Conservation (phyloP, 768 basidiomycete genomes). For the Kwoniella europaea region DNA sequence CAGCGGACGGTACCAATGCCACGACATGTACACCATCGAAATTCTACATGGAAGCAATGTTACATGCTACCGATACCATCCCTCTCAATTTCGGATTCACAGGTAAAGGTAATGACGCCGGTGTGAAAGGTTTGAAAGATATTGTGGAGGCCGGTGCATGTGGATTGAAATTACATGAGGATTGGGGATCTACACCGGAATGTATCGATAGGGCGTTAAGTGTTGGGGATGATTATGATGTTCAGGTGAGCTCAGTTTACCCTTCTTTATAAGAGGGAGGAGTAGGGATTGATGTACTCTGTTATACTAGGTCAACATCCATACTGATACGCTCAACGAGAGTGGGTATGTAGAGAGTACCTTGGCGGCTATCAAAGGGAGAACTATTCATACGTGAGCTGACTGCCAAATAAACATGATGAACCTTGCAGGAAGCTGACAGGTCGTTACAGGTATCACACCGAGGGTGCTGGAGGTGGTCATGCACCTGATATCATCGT, state of each 20-base stretch:
- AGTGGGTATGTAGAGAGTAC: conserved; percentile 96
- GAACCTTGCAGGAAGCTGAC: background rate
- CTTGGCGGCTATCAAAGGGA: conserved; percentile 81
- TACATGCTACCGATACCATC: conserved; percentile 85
- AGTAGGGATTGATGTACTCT: too few relatives aligned
- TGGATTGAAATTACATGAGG: conserved; percentile 94
- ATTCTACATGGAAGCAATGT: conserved; percentile 88
- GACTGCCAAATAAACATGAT: background rate
- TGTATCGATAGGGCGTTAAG: conserved; percentile 76
- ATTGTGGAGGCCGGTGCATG: conserved; percentile 80
- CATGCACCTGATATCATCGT: conserved; percentile 98
- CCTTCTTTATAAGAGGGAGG: too few relatives aligned
- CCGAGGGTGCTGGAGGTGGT: conserved; percentile 93
- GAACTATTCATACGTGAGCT: conserved; percentile 81
- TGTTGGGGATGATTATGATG: conserved; percentile 87
- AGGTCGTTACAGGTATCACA: conserved; percentile 68
- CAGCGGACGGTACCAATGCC: conserved; percentile 83
- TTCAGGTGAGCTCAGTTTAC: conserved; percentile 69
- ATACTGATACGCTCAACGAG: conserved; percentile 96
- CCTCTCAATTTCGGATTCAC: conserved; percentile 94
- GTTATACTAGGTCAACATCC: conserved; percentile 75
- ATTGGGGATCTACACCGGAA: conserved; percentile 91
- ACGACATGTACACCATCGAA: conserved; percentile 93
- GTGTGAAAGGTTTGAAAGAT: conserved; percentile 69
- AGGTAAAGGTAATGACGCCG: conserved; percentile 94